Evolutionary conservation across 495 filamentous ascomycete species (phyloP).

Genomic region (Haplographium delicatum): DNA sequence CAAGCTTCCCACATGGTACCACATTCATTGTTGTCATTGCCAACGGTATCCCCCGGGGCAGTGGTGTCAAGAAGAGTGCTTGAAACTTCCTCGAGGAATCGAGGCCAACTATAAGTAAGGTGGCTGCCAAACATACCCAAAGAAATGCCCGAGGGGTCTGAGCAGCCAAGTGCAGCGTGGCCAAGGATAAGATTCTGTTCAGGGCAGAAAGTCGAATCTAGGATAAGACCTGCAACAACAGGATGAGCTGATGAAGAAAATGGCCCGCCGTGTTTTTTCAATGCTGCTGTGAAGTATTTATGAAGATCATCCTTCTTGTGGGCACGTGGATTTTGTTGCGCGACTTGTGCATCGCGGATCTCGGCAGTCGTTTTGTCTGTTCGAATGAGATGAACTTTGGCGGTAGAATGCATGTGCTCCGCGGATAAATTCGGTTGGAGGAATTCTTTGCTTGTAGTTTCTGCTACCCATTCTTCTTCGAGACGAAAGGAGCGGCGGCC

Average conservation of each 20-base stretch:
- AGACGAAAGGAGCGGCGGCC: conserved; percentile 45
- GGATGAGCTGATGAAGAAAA: conserved; percentile 24
- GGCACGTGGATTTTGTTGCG: conserved; percentile 32
- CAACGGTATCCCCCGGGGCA: conserved; percentile 29
- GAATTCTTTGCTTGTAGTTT: conserved; percentile 30
- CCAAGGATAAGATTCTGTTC: conserved; percentile 32
- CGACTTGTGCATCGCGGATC: conserved; percentile 29
- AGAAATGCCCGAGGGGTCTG: conserved; percentile 35
- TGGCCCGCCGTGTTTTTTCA: conserved; percentile 30
- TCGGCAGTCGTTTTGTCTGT: conserved; percentile 37
- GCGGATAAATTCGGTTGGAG: neutral
- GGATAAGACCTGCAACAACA: conserved; percentile 40
- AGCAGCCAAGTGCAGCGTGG: conserved; percentile 40
- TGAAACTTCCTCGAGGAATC: conserved; percentile 1
- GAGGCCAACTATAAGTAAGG: conserved; percentile 1
- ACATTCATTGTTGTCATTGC: conserved; percentile 37
- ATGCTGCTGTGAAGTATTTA: conserved; percentile 35
- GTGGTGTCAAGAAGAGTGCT: conserved; percentile 24
- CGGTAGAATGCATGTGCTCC: conserved; percentile 29
- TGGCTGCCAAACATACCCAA: conserved; percentile 42
- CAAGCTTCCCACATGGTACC: conserved; percentile 35
- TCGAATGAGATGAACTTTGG: conserved; percentile 43
- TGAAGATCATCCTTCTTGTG: conserved; percentile 28
- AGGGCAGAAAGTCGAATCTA: conserved; percentile 37
- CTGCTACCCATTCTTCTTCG: conserved; percentile 43